These are phyloP conservation scores for Fraxinus nigra DNA, from an alignment of 305 asterid species.

Conservation along the genomic window DNA sequence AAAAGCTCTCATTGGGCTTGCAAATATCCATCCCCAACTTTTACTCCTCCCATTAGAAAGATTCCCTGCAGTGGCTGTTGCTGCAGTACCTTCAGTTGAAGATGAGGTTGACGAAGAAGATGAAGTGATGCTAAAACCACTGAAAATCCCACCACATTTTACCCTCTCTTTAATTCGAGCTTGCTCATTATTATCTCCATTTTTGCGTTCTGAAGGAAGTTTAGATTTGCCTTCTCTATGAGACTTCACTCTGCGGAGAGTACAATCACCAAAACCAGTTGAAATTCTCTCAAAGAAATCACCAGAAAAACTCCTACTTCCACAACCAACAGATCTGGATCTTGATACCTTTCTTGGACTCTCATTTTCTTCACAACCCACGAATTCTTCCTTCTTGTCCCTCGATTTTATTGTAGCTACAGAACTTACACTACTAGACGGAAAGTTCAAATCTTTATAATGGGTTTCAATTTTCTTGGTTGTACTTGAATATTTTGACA, in stretches of 20 bases:
- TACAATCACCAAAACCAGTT: slow-evolving; percentile 64
- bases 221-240: slow-evolving; percentile 57
- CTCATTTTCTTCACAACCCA: slow-evolving; percentile 29
- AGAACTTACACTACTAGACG: slow-evolving; percentile 10
- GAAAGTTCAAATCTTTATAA: slow-evolving; percentile 31
- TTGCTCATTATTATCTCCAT: slow-evolving; percentile 22
- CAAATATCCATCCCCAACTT: slow-evolving; percentile 64
- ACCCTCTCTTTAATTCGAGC: slow-evolving; percentile 50
- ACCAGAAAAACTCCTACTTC: slow-evolving; percentile 62
- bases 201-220: slow-evolving; percentile 17
- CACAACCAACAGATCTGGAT: slow-evolving; percentile 73
- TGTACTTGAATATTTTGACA: slow-evolving; percentile 29
- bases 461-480: slow-evolving; percentile 20
- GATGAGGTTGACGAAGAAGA: slow-evolving; percentile 28
- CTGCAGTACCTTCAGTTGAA: slow-evolving; percentile 20
- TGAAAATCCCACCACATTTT: slow-evolving; percentile 42
- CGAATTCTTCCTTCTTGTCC: slow-evolving; percentile 28
- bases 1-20: slow-evolving; percentile 62
- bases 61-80: slow-evolving; percentile 14
- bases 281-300: slow-evolving; percentile 66
- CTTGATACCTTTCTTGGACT: slow-evolving; percentile 50
- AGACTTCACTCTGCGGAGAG: slow-evolving; percentile 59
- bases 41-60: slow-evolving; percentile 44
- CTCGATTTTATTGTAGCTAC: slow-evolving; percentile 8
- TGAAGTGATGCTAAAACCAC: slow-evolving; percentile 6